Evolutionary conservation across 1,139 yeast species (phyloP), one percentile per base, ranked within the genome.

Genomic region (Saccharomyces hybrid): DNA sequence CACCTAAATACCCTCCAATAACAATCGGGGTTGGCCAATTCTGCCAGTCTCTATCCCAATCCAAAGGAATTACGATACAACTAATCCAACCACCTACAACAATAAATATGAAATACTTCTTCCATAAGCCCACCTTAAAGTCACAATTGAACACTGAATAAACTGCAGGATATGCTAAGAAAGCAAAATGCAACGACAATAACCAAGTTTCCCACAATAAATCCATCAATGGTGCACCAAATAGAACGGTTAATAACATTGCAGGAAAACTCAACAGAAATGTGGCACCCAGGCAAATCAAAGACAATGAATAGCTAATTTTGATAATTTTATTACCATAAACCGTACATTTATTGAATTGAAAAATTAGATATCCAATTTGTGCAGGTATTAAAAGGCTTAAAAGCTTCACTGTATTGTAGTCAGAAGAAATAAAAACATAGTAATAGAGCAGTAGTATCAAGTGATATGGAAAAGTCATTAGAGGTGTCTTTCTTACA

Each of bases 31-130:
- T 80, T n/a, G 99, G 99, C 96, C 97, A 93, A 56, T 77, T 79
- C 71, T 93, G 99, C 99, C 99, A 93, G 30, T 87, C 90, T 62
- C 98, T 78, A 69, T 93, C 99, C 99, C 99, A 93, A 70, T 93
- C 99, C 56, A 93, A 77, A 0, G 98, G 97, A 57, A 93, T 90
- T 1, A 96, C 98, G 44, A 88, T 73, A 4, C 95, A 97, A 9
- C 98, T 97, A 2, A 89, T 64, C 98, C 98, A 93, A 8, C 93
- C 83, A 2, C 97, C 96, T 7, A 86, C 63, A 47, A 84, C 73
- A 0, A 84, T 78, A 44, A 83, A 64, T 41, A 73, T 69, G 47
- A 78, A 73, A 54, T 72, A 74, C 50, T 66, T 70, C 49, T 69
- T 71, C 78, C 82, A 78, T 41, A 73, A 61, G 4, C 72, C 71